Evolutionary conservation across 768 basidiomycete genomes (phyloP).

Genomic region (Naganishia randhawae): DNA sequence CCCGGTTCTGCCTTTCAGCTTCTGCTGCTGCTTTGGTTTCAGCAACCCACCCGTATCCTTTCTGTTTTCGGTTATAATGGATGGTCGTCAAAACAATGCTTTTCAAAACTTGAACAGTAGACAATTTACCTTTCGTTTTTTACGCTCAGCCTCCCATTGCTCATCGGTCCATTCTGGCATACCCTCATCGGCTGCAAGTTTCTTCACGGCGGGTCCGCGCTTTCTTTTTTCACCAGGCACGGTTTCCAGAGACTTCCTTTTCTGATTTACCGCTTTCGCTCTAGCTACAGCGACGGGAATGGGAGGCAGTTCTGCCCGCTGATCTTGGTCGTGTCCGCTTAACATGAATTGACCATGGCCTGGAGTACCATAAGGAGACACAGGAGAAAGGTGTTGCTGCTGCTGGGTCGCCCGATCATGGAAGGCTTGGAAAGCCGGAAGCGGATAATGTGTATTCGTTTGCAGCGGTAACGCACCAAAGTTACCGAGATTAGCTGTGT

Average conservation of each 20-base stretch:
- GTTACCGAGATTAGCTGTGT: not conserved
- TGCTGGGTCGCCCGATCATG: constrained; percentile 9
- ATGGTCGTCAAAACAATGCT: not conserved
- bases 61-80: not conserved
- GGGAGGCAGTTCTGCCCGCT: constrained; percentile 19
- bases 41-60: constrained; percentile 29
- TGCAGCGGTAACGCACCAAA: constrained; percentile 11
- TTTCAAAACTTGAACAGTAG: not conserved
- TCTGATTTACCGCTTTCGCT: constrained; percentile 8
- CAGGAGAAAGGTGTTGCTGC: constrained; percentile 10
- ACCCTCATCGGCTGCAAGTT: constrained; percentile 23
- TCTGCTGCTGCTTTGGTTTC: constrained; percentile 32
- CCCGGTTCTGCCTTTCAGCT: constrained; percentile 26
- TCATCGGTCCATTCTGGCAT: constrained; percentile 30
- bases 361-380: constrained; percentile 17
- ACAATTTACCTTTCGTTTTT: constrained; percentile 28
- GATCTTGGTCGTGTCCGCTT: constrained; percentile 10
- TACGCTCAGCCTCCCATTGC: constrained; percentile 31
- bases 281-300: constrained; percentile 9
- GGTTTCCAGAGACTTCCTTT: constrained; percentile 9
- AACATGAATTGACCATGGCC: constrained; percentile 17
- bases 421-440: constrained; percentile 15
- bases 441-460: constrained; percentile 14
- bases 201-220: constrained; percentile 30
- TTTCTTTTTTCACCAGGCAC: constrained; percentile 22